These are phyloP conservation scores for Albifimbria verrucaria DNA, from an alignment of 2,329 filamentous ascomycete species.

Conservation along the genomic window DNA sequence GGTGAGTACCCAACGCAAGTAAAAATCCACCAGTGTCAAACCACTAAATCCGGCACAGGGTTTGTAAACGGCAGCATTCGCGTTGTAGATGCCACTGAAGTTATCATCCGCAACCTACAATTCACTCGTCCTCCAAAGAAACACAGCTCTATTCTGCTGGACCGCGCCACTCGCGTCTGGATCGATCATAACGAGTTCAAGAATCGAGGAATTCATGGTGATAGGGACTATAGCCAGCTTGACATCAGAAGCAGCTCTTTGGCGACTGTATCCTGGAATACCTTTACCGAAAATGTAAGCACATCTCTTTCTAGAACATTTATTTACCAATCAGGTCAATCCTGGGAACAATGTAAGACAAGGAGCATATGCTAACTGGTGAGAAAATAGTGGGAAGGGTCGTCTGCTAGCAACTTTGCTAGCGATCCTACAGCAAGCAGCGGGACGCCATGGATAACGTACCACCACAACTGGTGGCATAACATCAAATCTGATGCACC, in stretches of 20 bases:
- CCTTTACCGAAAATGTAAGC: neutral
- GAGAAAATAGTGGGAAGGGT: neutral
- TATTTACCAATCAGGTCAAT: neutral
- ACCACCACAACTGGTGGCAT: neutral
- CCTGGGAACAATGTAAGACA: neutral
- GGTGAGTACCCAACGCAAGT: neutral
- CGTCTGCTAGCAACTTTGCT: neutral
- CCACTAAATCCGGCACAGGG: neutral
- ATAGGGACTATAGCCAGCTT: neutral
- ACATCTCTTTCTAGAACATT: neutral
- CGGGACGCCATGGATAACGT: neutral
- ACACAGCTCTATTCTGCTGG: neutral
- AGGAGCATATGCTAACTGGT: neutral
- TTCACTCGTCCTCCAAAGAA: neutral
- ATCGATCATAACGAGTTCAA: conserved; percentile 1
- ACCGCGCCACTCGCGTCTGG: neutral
- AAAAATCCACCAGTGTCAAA: neutral
- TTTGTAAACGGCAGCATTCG: neutral
- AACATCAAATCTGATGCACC: neutral
- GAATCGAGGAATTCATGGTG: neutral
- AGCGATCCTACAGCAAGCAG: neutral
- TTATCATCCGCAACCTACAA: neutral
- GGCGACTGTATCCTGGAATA: neutral
- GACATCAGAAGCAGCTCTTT: neutral
- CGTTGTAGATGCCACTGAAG: neutral